Evolutionary conservation across 495 filamentous ascomycete genomes (phyloP), one percentile per base, ranked within the genome.

Genomic region (Tuber melanosporum): DNA sequence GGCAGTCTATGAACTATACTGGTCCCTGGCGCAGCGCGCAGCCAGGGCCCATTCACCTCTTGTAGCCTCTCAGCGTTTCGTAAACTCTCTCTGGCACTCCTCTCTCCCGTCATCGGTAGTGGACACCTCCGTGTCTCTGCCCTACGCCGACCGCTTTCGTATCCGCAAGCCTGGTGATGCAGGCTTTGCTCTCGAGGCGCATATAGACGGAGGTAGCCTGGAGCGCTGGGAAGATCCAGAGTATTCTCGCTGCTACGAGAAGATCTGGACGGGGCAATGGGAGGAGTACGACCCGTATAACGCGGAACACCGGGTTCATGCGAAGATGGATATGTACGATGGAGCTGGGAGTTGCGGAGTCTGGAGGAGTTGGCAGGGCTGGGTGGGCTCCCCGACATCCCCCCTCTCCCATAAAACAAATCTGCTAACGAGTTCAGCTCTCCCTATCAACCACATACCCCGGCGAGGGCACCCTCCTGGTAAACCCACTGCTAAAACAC

Each of bases 291-390:
- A 96, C 78, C 88, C 94, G 9, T 97, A 89, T 88, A 93, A 97
- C 79, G 90, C 89, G 4, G 89, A 88, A 76, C 89, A 89, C 77
- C 87, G 94, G 32, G 84, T 95, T 8, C 83, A 85, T 0, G 94
- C 91, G n/a, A 87, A 89, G 39, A 91, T 90, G 81, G 91, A 97
- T 81, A 82, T 95, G 72, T 94, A 97, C 84, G 89, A 94, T 76
- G 94, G 94, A 4, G 88, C 93, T 0, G 94, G 94, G 0, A 90
- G 91, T 19, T 95, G 92, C 85, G 91, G 89, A 10, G 93, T 94
- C 89, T 92, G 94, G 84, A 88, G 94, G 7, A 93, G 94, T 88
- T 94, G 91, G 80, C 94, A 97, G 82, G 94, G 93, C 17, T 97
- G 94, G 94, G 78, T 79, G 70, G 49, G 78, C 57, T 1, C 20